Percentiles rank a stretch among this genome's conserved stretches.
These are phyloP conservation scores for Colletotrichum tofieldiae DNA, from an alignment of 2,329 filamentous ascomycete species.

Conservation along the genomic window DNA sequence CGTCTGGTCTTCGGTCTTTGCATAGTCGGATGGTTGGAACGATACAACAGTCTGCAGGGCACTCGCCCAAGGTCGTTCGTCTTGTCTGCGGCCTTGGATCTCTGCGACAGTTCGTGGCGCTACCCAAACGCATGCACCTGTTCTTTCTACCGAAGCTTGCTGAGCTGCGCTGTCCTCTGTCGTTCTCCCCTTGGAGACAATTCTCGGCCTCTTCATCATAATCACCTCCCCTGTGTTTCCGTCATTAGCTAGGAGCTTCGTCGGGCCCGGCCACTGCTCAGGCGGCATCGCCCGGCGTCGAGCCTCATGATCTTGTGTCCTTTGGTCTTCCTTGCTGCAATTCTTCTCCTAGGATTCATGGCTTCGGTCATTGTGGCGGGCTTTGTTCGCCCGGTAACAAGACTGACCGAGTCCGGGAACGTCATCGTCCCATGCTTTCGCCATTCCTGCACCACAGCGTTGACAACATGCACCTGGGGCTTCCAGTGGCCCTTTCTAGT, in stretches of 20 bases:
- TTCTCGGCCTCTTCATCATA: neutral
- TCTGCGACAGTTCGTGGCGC: no score
- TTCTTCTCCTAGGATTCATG: no score
- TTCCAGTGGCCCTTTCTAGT: neutral
- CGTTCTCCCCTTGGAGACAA: no score
- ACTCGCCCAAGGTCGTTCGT: neutral
- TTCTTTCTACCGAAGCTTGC: neutral
- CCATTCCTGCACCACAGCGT: neutral
- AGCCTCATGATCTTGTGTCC: neutral
- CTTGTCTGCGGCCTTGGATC: neutral
- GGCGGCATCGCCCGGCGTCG: neutral
- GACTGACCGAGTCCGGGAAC: neutral
- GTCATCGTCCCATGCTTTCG: no score
- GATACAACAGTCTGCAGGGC: neutral
- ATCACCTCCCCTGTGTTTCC: neutral
- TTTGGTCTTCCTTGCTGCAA: neutral
- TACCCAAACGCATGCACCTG: neutral
- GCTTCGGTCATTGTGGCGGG: neutral
- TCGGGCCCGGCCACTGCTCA: neutral
- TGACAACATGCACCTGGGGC: neutral
- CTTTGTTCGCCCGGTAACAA: neutral
- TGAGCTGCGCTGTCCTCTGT: neutral
- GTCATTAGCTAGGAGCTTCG: neutral
- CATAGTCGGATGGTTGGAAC: neutral
- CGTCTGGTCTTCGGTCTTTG: conserved; percentile 27